Evolutionary conservation across 2,329 filamentous ascomycete species (phyloP), one percentile per base, ranked within the genome.

Genomic region (Aspergillus oerlinghausenensis): DNA sequence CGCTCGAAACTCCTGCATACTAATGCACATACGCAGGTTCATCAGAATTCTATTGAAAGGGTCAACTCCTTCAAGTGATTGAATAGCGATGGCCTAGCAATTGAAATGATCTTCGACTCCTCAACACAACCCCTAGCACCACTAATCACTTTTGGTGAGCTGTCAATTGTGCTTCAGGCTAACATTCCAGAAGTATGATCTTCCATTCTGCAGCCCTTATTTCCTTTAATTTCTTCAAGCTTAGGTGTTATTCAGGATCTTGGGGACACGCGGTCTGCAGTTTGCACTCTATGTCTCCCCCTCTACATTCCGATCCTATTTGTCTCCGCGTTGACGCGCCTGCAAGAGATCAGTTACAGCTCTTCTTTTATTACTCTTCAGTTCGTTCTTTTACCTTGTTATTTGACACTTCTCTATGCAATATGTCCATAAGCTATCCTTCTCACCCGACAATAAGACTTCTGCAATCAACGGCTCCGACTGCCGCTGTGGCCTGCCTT

Each of bases 271-370:
- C 49, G 28, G 49, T 43, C 35, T 47, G 38, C n/a, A 52, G 29
- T 40, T 48, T 54, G 55, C 50, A n/a, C 28, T 47, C 23, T 54
- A 58, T 54, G 35, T 52, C 55, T 52, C n/a, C 28, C 52, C 35
- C 45, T 55, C 52, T 58, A 47, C 63, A 65, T 65, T 65, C 63
- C 63, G 56, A 54, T 53, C 58, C 60, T 54, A 52, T 54, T 19
- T 50, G 26, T 25, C 29, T 35, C 52, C 61, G 58, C 61, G 61
- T 65, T 58, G 60, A 64, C 63, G 63, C 63, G 63, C 57, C 57
- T n/a, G 35, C 14, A 53, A 50, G 38, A 45, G 17, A 21, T 52
- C 48, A 23, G 51, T 52, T 42, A 55, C 47, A 50, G 10, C 10
- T 57, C 49, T 51, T 49, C 52, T 56, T 32, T 38, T 38, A 35